Conservation (phyloP, 2,329 filamentous ascomycete species). For the Eutypella sp. region DNA sequence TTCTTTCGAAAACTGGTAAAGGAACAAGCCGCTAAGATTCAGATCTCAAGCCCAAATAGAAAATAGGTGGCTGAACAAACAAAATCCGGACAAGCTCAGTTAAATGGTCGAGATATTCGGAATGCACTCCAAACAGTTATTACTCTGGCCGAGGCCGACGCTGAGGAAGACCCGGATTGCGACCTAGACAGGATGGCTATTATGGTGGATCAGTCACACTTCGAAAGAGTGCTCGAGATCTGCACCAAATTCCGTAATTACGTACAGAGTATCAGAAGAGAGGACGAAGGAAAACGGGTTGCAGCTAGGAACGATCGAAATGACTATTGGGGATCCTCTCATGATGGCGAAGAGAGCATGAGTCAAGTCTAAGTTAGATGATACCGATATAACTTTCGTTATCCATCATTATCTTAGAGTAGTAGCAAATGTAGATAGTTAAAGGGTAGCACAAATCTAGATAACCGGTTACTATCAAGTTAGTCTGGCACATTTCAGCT, state of each 20-base stretch:
- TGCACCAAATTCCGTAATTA: constrained; percentile 6
- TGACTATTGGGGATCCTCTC: too few species aligned
- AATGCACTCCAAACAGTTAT: constrained; percentile 39
- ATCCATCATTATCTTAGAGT: too few species aligned
- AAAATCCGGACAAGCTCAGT: background rate
- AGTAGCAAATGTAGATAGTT: too few species aligned
- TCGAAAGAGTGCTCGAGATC: constrained; percentile 1
- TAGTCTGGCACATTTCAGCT: too few species aligned
- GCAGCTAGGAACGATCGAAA: too few species aligned
- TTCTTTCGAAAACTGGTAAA: constrained; percentile 5
- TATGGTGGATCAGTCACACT: constrained; percentile 4
- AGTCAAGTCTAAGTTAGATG: too few species aligned
- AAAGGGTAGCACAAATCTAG: too few species aligned
- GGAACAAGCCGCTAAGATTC: constrained; percentile 6
- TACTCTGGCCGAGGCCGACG: constrained; percentile 38
- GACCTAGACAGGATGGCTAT: constrained; percentile 3
- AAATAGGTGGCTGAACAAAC: constrained; percentile 4
- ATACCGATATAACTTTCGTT: too few species aligned
- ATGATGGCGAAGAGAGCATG: too few species aligned
- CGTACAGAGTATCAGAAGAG: constrained; percentile 7
- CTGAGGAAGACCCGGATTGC: constrained; percentile 26
- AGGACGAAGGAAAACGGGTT: constrained; percentile 4
- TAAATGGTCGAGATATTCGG: constrained; percentile 38
- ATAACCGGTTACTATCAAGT: too few species aligned
- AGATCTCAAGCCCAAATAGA: constrained; percentile 2